phyloP scores from a whole-genome alignment of 176 grass and related monocot genomes.

The Oryza longistaminata region DNA sequence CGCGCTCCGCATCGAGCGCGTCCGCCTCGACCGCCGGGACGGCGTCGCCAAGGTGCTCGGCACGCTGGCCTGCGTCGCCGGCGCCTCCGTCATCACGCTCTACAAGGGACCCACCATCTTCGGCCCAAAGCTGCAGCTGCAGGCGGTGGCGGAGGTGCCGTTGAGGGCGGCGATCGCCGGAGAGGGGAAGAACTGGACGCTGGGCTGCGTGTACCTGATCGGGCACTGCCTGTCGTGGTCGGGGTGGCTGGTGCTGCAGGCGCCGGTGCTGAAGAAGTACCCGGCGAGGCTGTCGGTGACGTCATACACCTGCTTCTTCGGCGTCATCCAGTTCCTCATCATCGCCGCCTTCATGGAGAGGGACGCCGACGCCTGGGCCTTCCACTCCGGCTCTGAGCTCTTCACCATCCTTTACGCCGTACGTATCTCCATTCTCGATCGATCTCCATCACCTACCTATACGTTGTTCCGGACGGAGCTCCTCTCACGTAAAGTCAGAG shows the following conservation, averaged over 20 bases:
- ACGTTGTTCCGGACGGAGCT: no score
- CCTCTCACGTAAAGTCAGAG: no score
- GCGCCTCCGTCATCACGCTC: slow-evolving; percentile 87
- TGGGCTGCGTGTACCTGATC: slow-evolving; percentile 91
- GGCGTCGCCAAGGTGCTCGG: slow-evolving; percentile 80
- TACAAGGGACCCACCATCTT: slow-evolving; percentile 93
- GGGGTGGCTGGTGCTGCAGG: slow-evolving; percentile 95
- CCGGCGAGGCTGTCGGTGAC: slow-evolving; percentile 89
- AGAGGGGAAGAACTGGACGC: slow-evolving; percentile 80
- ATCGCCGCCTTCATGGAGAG: slow-evolving; percentile 99
- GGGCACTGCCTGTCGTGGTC: slow-evolving; percentile 99
- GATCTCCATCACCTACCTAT: not conserved
- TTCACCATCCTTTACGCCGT: slow-evolving; percentile 98
- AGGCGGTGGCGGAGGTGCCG: not conserved
- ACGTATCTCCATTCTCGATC: not conserved
- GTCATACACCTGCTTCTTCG: slow-evolving; percentile 99
- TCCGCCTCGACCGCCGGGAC: slow-evolving; percentile 70
- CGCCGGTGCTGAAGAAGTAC: slow-evolving; percentile 94
- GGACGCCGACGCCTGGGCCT: slow-evolving; percentile 72
- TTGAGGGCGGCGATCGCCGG: slow-evolving; percentile 20
- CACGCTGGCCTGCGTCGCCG: slow-evolving; percentile 78
- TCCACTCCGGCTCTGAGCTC: slow-evolving; percentile 92
- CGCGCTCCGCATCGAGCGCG: slow-evolving; percentile 84
- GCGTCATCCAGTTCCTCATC: slow-evolving; percentile 95
- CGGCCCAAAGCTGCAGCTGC: slow-evolving; percentile 20